Conservation (phyloP, 1,284 basidiomycete species). For the Gomphus bonarii region DNA sequence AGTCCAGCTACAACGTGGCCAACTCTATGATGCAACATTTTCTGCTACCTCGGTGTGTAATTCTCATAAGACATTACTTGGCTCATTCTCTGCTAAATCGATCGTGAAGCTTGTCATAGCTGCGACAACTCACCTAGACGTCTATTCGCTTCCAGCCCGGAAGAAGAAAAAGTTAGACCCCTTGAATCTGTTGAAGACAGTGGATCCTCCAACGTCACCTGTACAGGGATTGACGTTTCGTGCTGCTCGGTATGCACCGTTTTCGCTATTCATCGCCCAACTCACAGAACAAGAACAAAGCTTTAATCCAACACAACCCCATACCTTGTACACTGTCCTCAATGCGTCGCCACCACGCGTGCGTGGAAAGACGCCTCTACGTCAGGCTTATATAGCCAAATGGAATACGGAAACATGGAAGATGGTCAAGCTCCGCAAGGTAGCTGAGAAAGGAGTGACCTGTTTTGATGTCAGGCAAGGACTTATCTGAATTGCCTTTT, state of each 20-base stretch:
- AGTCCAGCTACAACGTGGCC: constrained; percentile 43
- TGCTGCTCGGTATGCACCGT: constrained; percentile 46
- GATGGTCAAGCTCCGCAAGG: constrained; percentile 43
- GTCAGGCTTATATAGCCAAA: constrained; percentile 51
- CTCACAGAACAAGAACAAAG: constrained; percentile 22
- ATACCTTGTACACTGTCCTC: constrained; percentile 60
- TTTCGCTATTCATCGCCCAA: neutral
- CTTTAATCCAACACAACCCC: constrained; percentile 47
- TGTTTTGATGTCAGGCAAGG: constrained; percentile 78
- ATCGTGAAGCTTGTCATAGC: constrained; percentile 48
- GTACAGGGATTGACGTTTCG: constrained; percentile 60
- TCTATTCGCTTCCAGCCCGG: constrained; percentile 47
- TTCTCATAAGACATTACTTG: constrained; percentile 6
- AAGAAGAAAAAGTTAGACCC: constrained; percentile 22
- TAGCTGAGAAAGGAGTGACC: constrained; percentile 73
- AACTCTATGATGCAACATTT: constrained; percentile 70
- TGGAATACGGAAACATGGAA: constrained; percentile 55
- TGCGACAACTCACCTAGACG: constrained; percentile 49
- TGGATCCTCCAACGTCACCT: constrained; percentile 44
- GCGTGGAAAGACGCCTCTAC: constrained; percentile 38
- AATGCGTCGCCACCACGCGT: constrained; percentile 55
- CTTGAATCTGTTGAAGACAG: constrained; percentile 37
- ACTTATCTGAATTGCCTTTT: neutral
- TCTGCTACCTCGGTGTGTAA: constrained; percentile 26
- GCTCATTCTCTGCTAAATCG: neutral